These are phyloP conservation scores for Posidonia oceanica DNA, from an alignment of 116 monocot genomes.

Conservation along the genomic window DNA sequence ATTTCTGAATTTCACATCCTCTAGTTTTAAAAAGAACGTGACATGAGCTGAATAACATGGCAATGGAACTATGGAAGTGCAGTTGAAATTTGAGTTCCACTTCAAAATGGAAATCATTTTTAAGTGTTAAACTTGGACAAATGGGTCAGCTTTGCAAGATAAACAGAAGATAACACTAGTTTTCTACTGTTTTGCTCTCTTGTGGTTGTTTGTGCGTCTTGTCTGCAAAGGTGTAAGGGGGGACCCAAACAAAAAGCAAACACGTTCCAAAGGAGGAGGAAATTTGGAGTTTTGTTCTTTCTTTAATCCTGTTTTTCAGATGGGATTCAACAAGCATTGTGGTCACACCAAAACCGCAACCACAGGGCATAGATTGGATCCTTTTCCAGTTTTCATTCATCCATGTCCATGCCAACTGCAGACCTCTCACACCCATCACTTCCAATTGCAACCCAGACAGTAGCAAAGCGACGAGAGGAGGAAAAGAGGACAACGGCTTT, in stretches of 20 bases:
- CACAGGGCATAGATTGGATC: not conserved
- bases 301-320: not conserved
- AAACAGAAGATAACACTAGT: too few species aligned
- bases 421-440: slow-evolving; percentile 1
- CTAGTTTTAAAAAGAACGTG: too few species aligned
- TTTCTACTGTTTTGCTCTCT: not conserved
- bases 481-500: not conserved
- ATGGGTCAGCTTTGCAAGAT: too few species aligned
- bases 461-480: not conserved
- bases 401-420: not conserved
- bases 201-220: not conserved
- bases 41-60: too few species aligned
- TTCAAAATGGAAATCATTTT: too few species aligned
- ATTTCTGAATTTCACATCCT: too few species aligned
- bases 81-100: too few species aligned
- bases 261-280: not conserved
- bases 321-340: not conserved
- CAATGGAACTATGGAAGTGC: too few species aligned
- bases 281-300: not conserved
- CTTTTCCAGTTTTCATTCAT: not conserved
- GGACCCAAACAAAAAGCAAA: not conserved
- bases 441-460: not conserved
- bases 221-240: not conserved
- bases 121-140: too few species aligned
- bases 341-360: not conserved